A percentile compares a stretch with the other conserved stretches of the same genome.
phyloP scores from a whole-genome alignment of 352 stramenopile genomes.

The Phytophthora ramorum region DNA sequence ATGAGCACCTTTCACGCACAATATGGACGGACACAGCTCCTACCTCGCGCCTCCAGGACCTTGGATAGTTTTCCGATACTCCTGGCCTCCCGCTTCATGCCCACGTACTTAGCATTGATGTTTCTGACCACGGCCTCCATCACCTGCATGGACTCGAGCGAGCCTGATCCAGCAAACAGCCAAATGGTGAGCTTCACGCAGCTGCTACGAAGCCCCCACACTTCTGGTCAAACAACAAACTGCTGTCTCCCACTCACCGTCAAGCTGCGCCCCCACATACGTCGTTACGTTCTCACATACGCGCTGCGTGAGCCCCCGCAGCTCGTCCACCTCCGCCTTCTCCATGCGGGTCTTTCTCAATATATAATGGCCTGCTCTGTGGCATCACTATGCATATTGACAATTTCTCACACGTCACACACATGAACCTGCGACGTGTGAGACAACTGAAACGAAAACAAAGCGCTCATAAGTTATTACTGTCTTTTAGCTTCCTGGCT shows the following conservation, averaged over 20 bases:
- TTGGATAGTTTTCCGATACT: constrained; percentile 72
- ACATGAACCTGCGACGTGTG: constrained; percentile 34
- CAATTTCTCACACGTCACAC: constrained; percentile 27
- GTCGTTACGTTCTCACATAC: constrained; percentile 75
- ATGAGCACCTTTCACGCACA: not conserved
- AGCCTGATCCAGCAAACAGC: constrained; percentile 44
- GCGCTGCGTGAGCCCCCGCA: constrained; percentile 64
- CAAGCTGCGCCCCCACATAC: constrained; percentile 73
- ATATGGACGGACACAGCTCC: not conserved
- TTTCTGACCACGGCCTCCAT: constrained; percentile 67
- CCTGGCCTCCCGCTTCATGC: constrained; percentile 65
- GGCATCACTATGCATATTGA: constrained; percentile 12
- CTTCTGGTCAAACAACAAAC: not conserved
- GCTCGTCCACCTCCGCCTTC: constrained; percentile 56
- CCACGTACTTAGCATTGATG: constrained; percentile 68
- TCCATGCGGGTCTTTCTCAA: constrained; percentile 54
- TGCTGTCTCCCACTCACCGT: constrained; percentile 41
- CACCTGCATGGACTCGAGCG: constrained; percentile 77
- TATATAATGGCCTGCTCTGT: constrained; percentile 1
- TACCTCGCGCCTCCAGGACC: constrained; percentile 76
- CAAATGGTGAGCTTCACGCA: not conserved
- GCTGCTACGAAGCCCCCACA: not conserved
- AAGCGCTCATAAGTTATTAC: constrained; percentile 11
- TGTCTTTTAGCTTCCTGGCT: not conserved
- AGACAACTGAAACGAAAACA: not conserved